phyloP scores from a whole-genome alignment of 2,329 filamentous ascomycete genomes.

The Phialophora macrospora region DNA sequence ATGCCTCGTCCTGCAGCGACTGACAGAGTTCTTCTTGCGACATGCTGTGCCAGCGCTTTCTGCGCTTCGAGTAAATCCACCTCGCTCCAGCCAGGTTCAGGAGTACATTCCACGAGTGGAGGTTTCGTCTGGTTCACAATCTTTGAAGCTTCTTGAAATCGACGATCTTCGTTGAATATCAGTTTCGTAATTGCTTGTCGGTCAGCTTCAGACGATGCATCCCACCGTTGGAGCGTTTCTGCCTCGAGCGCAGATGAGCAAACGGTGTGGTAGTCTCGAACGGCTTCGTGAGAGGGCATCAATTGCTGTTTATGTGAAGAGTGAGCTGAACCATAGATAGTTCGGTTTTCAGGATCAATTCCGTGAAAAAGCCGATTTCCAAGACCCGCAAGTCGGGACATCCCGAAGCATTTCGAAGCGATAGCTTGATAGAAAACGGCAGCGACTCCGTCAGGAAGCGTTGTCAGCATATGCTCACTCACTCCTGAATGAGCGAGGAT shows the following conservation, averaged over 20 bases:
- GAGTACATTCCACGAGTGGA: slow-evolving; percentile 75
- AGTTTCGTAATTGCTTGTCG: slow-evolving; percentile 80
- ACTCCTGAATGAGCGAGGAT: slow-evolving; percentile 63
- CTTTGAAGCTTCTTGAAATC: slow-evolving; percentile 81
- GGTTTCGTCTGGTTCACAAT: slow-evolving; percentile 85
- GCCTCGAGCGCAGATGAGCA: slow-evolving; percentile 60
- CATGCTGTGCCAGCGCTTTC: slow-evolving; percentile 83
- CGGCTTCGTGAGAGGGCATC: slow-evolving; percentile 59
- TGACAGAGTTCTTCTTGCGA: slow-evolving; percentile 85
- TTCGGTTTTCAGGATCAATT: background rate
- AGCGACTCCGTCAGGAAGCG: slow-evolving; percentile 81
- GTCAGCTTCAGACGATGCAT: slow-evolving; percentile 82
- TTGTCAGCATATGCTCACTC: slow-evolving; percentile 67
- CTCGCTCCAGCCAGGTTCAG: slow-evolving; percentile 79
- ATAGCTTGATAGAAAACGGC: slow-evolving; percentile 83
- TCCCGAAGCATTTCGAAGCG: slow-evolving; percentile 45
- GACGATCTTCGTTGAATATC: slow-evolving; percentile 88
- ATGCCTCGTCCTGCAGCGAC: slow-evolving; percentile 86
- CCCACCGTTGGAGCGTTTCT: slow-evolving; percentile 63
- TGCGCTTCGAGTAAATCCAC: slow-evolving; percentile 88
- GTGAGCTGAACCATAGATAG: slow-evolving; percentile 2
- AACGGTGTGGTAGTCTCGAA: slow-evolving; percentile 77
- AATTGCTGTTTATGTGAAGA: slow-evolving; percentile 19
- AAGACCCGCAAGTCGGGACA: background rate
- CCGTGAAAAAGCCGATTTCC: slow-evolving; percentile 6